phyloP scores from a whole-genome alignment of 106 monocot species.

The Dactylorhiza incarnata region DNA sequence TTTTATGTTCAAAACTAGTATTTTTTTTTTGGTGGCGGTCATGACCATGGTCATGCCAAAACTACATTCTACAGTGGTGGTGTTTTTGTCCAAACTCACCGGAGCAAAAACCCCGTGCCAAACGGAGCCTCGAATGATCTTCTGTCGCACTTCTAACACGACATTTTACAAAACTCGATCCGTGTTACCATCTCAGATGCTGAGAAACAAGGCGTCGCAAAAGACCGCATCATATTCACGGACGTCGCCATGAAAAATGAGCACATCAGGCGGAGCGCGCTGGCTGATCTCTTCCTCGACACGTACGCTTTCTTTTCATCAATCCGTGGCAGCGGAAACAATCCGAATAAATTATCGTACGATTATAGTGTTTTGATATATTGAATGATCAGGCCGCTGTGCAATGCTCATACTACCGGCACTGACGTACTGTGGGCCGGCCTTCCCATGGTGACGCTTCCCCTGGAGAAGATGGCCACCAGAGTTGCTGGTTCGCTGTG shows the following conservation, averaged over 20 bases:
- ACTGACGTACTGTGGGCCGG: slow-evolving; percentile 96
- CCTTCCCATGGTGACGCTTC: slow-evolving; percentile 87
- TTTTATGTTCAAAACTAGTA: too few species aligned
- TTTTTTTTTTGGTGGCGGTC: too few species aligned
- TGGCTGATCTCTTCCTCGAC: slow-evolving; percentile 90
- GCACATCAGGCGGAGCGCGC: slow-evolving; percentile 84
- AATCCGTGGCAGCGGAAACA: too few species aligned
- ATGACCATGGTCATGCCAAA: too few species aligned
- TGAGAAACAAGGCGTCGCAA: slow-evolving; percentile 61
- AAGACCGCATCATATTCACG: slow-evolving; percentile 88
- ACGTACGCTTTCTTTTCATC: slow-evolving; percentile 36
- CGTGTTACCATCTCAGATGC: slow-evolving; percentile 48
- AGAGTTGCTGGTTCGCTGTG: slow-evolving; percentile 94
- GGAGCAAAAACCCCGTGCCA: too few species aligned
- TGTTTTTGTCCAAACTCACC: too few species aligned
- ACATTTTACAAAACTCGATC: background rate
- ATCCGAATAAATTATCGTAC: too few species aligned
- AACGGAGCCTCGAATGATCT: too few species aligned
- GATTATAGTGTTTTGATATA: background rate
- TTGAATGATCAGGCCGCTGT: slow-evolving; percentile 53
- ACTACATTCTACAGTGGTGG: too few species aligned
- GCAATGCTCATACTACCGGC: slow-evolving; percentile 94
- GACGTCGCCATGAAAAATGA: slow-evolving; percentile 94
- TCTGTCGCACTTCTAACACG: too few species aligned
- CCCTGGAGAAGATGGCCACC: slow-evolving; percentile 93